phyloP scores from a whole-genome alignment of 1,139 yeast genomes.

The Trichomonascaceae sp. region DNA sequence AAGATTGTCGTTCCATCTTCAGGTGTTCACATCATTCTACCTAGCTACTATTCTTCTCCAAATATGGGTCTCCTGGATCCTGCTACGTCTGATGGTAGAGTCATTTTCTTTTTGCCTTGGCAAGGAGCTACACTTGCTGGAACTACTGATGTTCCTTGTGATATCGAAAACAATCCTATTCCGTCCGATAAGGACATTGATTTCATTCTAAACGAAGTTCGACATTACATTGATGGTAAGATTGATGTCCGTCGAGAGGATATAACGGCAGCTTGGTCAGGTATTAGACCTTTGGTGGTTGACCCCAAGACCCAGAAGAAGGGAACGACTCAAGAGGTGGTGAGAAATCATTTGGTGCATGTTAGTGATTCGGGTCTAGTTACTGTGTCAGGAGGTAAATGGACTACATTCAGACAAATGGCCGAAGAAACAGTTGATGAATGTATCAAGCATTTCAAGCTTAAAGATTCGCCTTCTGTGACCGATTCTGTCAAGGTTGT shows the following conservation, averaged over 20 bases:
- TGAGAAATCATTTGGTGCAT: constrained; percentile 80
- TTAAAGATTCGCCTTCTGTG: constrained; percentile 47
- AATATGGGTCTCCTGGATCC: constrained; percentile 89
- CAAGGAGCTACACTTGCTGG: constrained; percentile 96
- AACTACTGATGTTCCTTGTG: constrained; percentile 86
- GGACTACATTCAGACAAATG: constrained; percentile 99
- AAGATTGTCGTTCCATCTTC: constrained; percentile 91
- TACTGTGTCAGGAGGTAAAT: constrained; percentile 94
- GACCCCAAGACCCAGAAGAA: constrained; percentile 57
- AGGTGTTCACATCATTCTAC: constrained; percentile 89
- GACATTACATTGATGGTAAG: constrained; percentile 67
- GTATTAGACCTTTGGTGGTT: constrained; percentile 89
- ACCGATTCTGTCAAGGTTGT: constrained; percentile 59
- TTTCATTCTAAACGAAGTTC: constrained; percentile 81
- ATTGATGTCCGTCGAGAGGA: constrained; percentile 87
- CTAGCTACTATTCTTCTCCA: constrained; percentile 86
- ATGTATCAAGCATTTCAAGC: constrained; percentile 49
- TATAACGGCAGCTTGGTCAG: constrained; percentile 94
- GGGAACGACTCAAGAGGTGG: constrained; percentile 67
- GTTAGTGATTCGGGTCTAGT: constrained; percentile 68
- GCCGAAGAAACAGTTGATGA: constrained; percentile 89
- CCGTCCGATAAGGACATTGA: constrained; percentile 88
- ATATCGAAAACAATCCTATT: constrained; percentile 53
- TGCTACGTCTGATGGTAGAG: constrained; percentile 90
- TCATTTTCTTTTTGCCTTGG: constrained; percentile 96